Percentiles rank a stretch among this genome's conserved stretches.
phyloP scores from a whole-genome alignment of 1,284 basidiomycete species.

The Ganoderma sinense region DNA sequence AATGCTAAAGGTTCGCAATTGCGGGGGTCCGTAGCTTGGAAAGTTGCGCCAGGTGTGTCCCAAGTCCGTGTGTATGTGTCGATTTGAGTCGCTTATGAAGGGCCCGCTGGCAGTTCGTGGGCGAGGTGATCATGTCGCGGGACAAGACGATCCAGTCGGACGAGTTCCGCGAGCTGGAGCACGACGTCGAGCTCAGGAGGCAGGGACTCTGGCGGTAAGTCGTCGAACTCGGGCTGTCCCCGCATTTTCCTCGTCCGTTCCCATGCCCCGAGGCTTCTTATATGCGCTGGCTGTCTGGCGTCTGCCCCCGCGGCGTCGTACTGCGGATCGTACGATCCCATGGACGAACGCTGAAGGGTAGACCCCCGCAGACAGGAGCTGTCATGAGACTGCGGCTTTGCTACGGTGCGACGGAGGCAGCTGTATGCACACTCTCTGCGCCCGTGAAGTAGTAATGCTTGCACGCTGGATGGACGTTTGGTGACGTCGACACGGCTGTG shows the following conservation, averaged over 20 bases:
- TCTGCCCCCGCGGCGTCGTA: not conserved
- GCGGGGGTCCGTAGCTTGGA: conserved; percentile 38
- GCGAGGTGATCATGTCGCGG: conserved; percentile 46
- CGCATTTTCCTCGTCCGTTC: not conserved
- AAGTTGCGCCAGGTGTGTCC: conserved; percentile 44
- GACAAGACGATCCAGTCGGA: conserved; percentile 47
- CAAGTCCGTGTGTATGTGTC: too few species aligned
- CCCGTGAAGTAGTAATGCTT: not conserved
- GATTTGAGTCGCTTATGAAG: conserved; percentile 28
- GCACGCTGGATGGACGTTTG: not conserved
- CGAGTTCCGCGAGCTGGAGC: conserved; percentile 45
- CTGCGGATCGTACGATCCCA: conserved; percentile 2
- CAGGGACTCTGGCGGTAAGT: conserved; percentile 44
- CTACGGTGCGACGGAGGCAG: not conserved
- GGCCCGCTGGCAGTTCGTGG: conserved; percentile 33
- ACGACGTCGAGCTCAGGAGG: conserved; percentile 46
- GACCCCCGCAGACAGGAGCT: not conserved
- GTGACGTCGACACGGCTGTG: not conserved
- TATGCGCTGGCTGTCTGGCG: conserved; percentile 15
- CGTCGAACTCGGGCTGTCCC: not conserved
- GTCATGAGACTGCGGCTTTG: not conserved
- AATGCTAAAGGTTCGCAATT: conserved; percentile 9
- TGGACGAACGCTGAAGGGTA: not conserved
- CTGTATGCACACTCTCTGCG: not conserved
- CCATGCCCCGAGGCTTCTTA: conserved; percentile 1